Evolutionary conservation across 1,284 basidiomycete genomes (phyloP), one percentile per base, ranked within the genome.

Genomic region (Irpex rosettiformis): DNA sequence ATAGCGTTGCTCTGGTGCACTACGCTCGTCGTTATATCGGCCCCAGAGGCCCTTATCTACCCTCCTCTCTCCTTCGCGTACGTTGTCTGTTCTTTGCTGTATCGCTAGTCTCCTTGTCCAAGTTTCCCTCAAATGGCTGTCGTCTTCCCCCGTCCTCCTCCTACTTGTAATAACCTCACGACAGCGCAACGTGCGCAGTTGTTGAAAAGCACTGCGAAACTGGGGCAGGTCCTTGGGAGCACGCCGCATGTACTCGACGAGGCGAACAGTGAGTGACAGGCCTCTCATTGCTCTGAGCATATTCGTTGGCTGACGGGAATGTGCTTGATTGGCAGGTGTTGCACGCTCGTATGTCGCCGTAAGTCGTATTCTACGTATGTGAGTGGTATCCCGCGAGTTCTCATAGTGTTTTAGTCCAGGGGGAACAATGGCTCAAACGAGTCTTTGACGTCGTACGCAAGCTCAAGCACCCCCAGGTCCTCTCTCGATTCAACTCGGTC

Each of bases 181-280:
- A 65, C 76, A 7, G 67, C 74, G 27, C 81, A 88, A 67, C 81
- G 85, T 21, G 69, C 75, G 4, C 81, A 82, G 56, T 78, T 88
- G 25, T 68, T 85, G 55, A 80, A 82, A 33, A 80, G 81, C 16
- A 80, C 83, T 37, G 81, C 79, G 62, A 88, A 88, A 70, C 77
- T 89, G 16, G 79, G 79, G 42, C 79, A 80, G 51, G 69, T 88
- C 27, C 73, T 88, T 6, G 86, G 86, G 13, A 75, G 77, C 29
- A 82, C 84, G 5, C 86, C 86, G 5, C 82, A 79, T 60, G 72
- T 87, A 29, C 59, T 84, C n/a, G 85, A 88, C 42, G 63, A 61
- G 11, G 25, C 33, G 13, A 29, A 51, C 18, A 48, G 60, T 61
- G 37, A 29, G 60, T 33, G 30, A 2, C 16, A 10, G 30, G 8